Evolutionary conservation across 148 eudicot species (phyloP).

Genomic region (Amaranthus hypochondriacus): DNA sequence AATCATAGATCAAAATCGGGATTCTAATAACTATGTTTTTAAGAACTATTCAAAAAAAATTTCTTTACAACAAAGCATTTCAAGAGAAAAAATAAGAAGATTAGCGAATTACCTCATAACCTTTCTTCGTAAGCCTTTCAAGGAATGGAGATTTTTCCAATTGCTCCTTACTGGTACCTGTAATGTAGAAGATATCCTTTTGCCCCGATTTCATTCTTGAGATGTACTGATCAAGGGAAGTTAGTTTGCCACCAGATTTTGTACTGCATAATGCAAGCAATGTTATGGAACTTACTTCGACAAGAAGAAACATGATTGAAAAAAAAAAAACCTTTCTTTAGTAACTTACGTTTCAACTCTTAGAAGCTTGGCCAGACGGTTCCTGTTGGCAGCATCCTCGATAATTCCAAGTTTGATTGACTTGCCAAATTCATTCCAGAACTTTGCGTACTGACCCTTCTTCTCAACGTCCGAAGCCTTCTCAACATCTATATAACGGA

Average conservation of each 20-base stretch:
- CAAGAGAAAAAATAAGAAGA: background rate
- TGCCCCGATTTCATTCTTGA: conserved; percentile 92
- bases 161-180: conserved; percentile 93
- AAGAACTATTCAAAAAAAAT: background rate
- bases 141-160: conserved; percentile 98
- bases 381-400: conserved; percentile 96
- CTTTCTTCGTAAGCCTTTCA: conserved; percentile 85
- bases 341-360: conserved; percentile 77
- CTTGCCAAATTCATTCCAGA: conserved; percentile 99
- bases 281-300: conserved; percentile 7
- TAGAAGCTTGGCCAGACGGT: conserved; percentile 91
- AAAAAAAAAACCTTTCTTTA: background rate
- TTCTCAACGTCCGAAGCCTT: conserved; percentile 71
- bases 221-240: conserved; percentile 92
- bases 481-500: conserved; percentile 59
- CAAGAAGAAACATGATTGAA: background rate
- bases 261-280: conserved; percentile 41
- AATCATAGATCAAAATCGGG: too few species aligned
- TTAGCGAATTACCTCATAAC: conserved; percentile 57
- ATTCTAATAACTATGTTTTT: background rate
- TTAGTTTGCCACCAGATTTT: conserved; percentile 75
- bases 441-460: conserved; percentile 86
- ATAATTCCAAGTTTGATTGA: conserved; percentile 94
- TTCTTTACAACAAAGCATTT: background rate
- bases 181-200: conserved; percentile 93